Base-by-base conservation (phyloP, 2,329 filamentous ascomycete species). In the Paracorniculantispora psalliotae region DNA sequence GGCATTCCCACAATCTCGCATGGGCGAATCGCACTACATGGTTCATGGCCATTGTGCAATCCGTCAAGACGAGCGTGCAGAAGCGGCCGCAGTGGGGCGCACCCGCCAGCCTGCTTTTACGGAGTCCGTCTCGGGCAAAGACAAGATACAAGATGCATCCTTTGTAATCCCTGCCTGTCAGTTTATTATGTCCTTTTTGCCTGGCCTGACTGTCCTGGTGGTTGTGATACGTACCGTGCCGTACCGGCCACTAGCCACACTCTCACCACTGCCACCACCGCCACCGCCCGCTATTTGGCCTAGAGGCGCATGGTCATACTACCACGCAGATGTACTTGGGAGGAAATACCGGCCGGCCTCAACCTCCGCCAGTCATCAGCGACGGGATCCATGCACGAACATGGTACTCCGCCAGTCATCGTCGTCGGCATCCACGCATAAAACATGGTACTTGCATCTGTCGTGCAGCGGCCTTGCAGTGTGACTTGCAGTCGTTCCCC, bases 1-100 rank as follows among this genome's bases (percentile, higher is more conserved):
- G 35, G 55, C 37, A 57, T 57, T 58, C 30, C 47, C 48, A 59
- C 48, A 50, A 59, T 59, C 56, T 44, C 46, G 48, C 48, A 59
- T 59, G 48, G 47, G 37, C 47, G 37, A 59, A 59, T 59, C 56
- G 56, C 39, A 51, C 26, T 43, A 57, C 33, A 57, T 17, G 44
- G 43, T 57, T 49, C 15, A 17, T 30, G n/a, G 23, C 33, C 43
- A 28, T 47, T 56, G 44, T 57, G 33, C n/a, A 47, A 37, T 57
- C 23, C 2, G 30, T 47, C 33, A 26, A 41, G 41, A 41, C 39
- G 25, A 25, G 26, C 6, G 41, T 46, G 33, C 23, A 49, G 30
- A 57, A 50, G 55, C 46, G 55, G 35, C 55, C 44, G 35, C 33
- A 39, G 55, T 50, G 46, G 55, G 33, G 55, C 44, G 2, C 44